A percentile compares a stretch with the other conserved stretches of the same genome.
phyloP scores from a whole-genome alignment of 805 yeast genomes.

The Metahyphopichia silvanorum region DNA sequence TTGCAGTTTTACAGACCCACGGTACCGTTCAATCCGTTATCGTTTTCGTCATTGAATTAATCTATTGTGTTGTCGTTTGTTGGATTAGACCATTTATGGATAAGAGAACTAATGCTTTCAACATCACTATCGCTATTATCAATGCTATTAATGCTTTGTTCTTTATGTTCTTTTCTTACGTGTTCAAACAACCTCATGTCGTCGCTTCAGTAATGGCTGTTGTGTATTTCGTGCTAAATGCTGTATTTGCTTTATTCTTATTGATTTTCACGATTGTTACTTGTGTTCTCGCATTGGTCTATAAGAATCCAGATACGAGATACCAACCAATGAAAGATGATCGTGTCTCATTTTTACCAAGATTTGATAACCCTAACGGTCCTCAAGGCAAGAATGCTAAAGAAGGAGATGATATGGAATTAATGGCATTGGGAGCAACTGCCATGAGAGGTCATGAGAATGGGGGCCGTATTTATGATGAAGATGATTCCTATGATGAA shows the following conservation, averaged over 20 bases:
- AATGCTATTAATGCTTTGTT: constrained; percentile 80
- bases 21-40: constrained; percentile 83
- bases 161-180: constrained; percentile 83
- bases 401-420: constrained; percentile 51
- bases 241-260: constrained; percentile 78
- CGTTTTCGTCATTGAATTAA: constrained; percentile 71
- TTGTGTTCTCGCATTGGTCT: constrained; percentile 76
- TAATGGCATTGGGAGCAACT: constrained; percentile 70
- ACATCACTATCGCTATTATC: constrained; percentile 78
- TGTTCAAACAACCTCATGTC: constrained; percentile 78
- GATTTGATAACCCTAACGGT: constrained; percentile 39
- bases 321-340: constrained; percentile 97
- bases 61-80: constrained; percentile 63
- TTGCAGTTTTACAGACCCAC: constrained; percentile 76
- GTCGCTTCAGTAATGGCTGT: constrained; percentile 93
- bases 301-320: constrained; percentile 91
- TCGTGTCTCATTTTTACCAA: constrained; percentile 89
- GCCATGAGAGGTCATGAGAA: constrained; percentile 62
- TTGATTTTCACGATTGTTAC: constrained; percentile 84
- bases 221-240: constrained; percentile 85
- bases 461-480: constrained; percentile 20
- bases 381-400: constrained; percentile 11
- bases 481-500: constrained; percentile 34
- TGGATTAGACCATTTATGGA: constrained; percentile 89
- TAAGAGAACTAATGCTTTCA: constrained; percentile 89